Evolutionary conservation across 1,284 basidiomycete genomes (phyloP).

Genomic region (Ganoderma meredithae): DNA sequence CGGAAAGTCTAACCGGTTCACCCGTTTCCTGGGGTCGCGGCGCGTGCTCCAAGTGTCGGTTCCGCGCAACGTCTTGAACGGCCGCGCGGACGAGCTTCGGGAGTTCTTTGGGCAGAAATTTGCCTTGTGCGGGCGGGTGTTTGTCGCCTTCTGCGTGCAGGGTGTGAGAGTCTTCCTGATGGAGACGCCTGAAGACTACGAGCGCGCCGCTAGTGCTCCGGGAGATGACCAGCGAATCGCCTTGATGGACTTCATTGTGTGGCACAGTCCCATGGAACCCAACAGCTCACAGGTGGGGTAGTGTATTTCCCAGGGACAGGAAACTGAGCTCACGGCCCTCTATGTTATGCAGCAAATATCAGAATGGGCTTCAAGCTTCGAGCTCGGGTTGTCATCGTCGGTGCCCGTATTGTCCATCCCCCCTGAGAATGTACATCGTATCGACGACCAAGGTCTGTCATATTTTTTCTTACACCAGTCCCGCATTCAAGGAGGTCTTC

Average conservation of each 20-base stretch:
- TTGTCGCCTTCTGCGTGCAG: slow-evolving; percentile 65
- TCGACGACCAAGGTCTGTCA: slow-evolving; percentile 56
- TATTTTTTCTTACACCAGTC: not conserved
- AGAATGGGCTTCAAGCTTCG: slow-evolving; percentile 71
- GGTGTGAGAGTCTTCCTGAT: slow-evolving; percentile 66
- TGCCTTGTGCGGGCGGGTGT: slow-evolving; percentile 68
- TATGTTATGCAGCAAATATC: slow-evolving; percentile 57
- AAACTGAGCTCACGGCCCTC: not conserved
- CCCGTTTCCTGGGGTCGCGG: slow-evolving; percentile 67
- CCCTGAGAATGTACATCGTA: slow-evolving; percentile 54
- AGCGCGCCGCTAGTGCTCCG: slow-evolving; percentile 39
- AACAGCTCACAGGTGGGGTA: slow-evolving; percentile 58
- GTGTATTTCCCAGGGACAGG: slow-evolving; percentile 42
- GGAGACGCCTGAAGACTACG: slow-evolving; percentile 58
- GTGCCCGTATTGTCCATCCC: slow-evolving; percentile 63
- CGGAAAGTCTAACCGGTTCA: slow-evolving; percentile 65
- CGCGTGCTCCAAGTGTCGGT: slow-evolving; percentile 65
- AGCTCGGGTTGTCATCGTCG: slow-evolving; percentile 70
- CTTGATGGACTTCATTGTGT: slow-evolving; percentile 57
- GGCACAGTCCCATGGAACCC: slow-evolving; percentile 64
- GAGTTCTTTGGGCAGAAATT: slow-evolving; percentile 55
- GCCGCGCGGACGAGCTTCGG: slow-evolving; percentile 44
- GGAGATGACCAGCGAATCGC: slow-evolving; percentile 58
- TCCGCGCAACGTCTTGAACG: slow-evolving; percentile 46
- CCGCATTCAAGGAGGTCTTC: not conserved